Percentiles rank a stretch among this genome's conserved stretches.
Conservation (phyloP, 2,329 filamentous ascomycete genomes). For the Fusarium caatingaense region DNA sequence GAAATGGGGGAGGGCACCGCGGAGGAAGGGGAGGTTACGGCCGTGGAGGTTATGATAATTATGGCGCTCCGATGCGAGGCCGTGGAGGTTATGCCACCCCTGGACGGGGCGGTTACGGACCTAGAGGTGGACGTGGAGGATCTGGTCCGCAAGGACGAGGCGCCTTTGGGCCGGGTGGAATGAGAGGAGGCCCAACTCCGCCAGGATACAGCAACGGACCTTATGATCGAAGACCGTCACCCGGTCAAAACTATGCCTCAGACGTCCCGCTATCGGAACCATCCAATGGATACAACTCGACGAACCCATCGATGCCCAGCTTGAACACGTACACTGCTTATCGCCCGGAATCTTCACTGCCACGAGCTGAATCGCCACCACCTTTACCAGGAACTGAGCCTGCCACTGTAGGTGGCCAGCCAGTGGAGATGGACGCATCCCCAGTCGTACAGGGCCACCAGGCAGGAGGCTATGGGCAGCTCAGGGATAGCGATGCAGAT, state of each 20-base stretch:
- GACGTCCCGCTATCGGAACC: slow-evolving; percentile 54
- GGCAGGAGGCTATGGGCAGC: slow-evolving; percentile 59
- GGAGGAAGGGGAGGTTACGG: slow-evolving; percentile 60
- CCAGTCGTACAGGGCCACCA: slow-evolving; percentile 57
- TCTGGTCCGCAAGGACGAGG: slow-evolving; percentile 50
- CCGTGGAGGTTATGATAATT: slow-evolving; percentile 62
- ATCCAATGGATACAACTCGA: slow-evolving; percentile 45
- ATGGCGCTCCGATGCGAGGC: slow-evolving; percentile 56
- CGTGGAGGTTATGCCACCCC: slow-evolving; percentile 59
- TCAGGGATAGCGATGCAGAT: slow-evolving; percentile 75
- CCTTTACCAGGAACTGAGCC: slow-evolving; percentile 63
- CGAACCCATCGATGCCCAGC: slow-evolving; percentile 49
- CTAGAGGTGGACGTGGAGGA: slow-evolving; percentile 52
- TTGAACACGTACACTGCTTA: slow-evolving; percentile 58
- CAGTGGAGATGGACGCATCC: slow-evolving; percentile 83
- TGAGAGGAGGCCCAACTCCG: slow-evolving; percentile 51
- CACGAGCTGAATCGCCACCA: slow-evolving; percentile 73
- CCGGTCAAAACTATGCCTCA: slow-evolving; percentile 55
- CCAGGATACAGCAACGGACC: slow-evolving; percentile 56
- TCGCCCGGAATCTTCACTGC: slow-evolving; percentile 59
- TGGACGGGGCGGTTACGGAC: slow-evolving; percentile 58
- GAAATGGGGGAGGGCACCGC: slow-evolving; percentile 59
- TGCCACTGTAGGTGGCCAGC: slow-evolving; percentile 65
- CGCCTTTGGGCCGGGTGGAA: slow-evolving; percentile 45
- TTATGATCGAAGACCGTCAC: slow-evolving; percentile 55